Base-by-base conservation (phyloP, 352 stramenopile species). In the Paralagenidium karlingii region DNA sequence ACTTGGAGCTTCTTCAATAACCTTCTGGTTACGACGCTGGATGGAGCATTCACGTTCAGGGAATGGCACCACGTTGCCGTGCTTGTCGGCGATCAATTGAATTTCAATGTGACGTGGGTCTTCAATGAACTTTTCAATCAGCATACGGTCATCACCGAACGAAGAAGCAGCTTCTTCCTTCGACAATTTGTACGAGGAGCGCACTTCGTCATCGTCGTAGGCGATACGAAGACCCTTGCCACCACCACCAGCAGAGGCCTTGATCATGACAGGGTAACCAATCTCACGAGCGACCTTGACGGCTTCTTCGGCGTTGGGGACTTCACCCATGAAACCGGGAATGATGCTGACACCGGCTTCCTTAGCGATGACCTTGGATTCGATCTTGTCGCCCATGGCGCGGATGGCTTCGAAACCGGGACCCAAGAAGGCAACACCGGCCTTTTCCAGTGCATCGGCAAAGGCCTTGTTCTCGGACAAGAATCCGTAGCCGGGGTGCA, bases 91-190 rank as follows among this genome's bases (percentile, higher is more conserved):
- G 18, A 99, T 55, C 3, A 99, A 55, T 60, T 98, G 94, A 55
- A 98, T 97, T 67, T 98, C 94, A 66, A 99, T 97, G 64, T 99
- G 94, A 34, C 96, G 89, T 20, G 93, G 92, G 39, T 97, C 77
- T 43, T 96, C 89, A 30, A 98, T 93, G 49, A 96, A 98, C 66
- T 97, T 97, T 60, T 98, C 92, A 0, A 99, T 64, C 16, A 98
- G 82, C 47, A 99, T 89, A 30, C 90, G 78, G 55, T 97, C 93
- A 60, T 99, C 93, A 34, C 82, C 83, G 58, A 99, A 99, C 52
- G 79, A 83, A 47, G 60, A 85, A 26, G 68, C 60, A 19, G 87
- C 84, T 51, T 96, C 86, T 48, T 91, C 69, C 43, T 84, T 94
- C 22, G 67, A 85, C 16, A 86, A 32, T 8, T 66, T 54, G 48